Evolutionary conservation across 2,329 filamentous ascomycete genomes (phyloP).

Genomic region (Magnaporthiopsis rhizophila): DNA sequence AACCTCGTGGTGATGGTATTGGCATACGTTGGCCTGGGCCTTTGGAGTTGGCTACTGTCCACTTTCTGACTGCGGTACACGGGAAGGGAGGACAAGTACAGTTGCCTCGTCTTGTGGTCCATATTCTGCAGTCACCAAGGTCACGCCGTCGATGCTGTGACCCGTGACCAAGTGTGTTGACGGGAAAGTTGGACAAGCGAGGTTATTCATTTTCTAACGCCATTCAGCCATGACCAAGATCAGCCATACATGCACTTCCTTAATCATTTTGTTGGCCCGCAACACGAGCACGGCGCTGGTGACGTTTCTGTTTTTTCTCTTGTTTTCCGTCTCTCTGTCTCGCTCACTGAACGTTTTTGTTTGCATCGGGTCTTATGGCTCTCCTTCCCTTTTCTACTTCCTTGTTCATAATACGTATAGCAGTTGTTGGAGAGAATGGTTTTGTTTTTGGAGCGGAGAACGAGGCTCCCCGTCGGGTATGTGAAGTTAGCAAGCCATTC

Average conservation of each 20-base stretch:
- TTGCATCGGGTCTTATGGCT: slow-evolving; percentile 3
- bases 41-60: no score
- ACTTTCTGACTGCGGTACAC: no score
- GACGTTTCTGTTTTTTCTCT: neutral
- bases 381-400: slow-evolving; percentile 4
- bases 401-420: slow-evolving; percentile 5
- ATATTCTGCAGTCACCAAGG: no score
- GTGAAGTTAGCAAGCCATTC: neutral
- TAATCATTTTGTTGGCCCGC: slow-evolving; percentile 5
- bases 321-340: neutral
- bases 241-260: slow-evolving; percentile 1
- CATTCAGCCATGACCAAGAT: no score
- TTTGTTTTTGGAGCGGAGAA: neutral
- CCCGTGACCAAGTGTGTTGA: no score
- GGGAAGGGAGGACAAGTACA: no score
- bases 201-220: no score
- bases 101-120: no score
- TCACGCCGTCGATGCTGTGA: no score
- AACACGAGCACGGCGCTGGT: neutral
- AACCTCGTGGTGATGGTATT: no score
- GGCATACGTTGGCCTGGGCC: no score
- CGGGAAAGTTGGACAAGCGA: no score
- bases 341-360: neutral
- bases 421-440: slow-evolving; percentile 1
- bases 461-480: neutral